Base-by-base conservation (phyloP, 371 early-diverging fungal species). In the Lichtheimia hyalospora region DNA sequence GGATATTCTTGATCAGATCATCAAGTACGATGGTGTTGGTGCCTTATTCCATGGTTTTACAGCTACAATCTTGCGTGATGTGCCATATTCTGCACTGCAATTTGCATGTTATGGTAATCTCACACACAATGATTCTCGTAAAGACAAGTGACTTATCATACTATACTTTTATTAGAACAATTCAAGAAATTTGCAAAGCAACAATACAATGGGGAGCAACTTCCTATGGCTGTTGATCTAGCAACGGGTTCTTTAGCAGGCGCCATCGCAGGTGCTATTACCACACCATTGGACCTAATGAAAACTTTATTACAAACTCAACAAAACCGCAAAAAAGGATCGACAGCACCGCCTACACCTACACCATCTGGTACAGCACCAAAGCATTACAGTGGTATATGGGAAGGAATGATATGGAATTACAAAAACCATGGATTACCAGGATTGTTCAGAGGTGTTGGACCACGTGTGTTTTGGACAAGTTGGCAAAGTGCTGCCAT, bases 61-160 rank as follows among this genome's bases (percentile, higher is more conserved):
- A 59, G 87, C 88, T 15, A 88, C 88, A 0, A 77, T 89, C 50
- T 60, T 88, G 53, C 74, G 89, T 48, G 89, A 89, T 62, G 88
- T 88, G 7, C 89, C 89, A 18, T 89, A 89, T 55, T 86, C 88
- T 2, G 88, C 88, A 5, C 63, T 89, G 21, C 88, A 89, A 58
- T 89, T 89, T 69, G 86, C 89, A 21, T 83, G 85, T 54, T 89
- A 89, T 66, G 89, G 86, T 84, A 77, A 63, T 3, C 20, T 16
- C 7, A n/a, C 25, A 57, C 28, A 57, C 6, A 44, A 44, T 3
- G 15, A 2, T 44, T 44, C 12, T 5, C n/a, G n/a, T n/a, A n/a
- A 15, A 4, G 3, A 55, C 12, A 44, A 23, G 21, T 43, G 6
- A 46, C 14, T 7, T 5, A 60, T n/a, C n/a, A n/a, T n/a, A n/a